These are phyloP conservation scores for Lagenidium giganteum DNA, from an alignment of 352 stramenopile species.

Conservation along the genomic window DNA sequence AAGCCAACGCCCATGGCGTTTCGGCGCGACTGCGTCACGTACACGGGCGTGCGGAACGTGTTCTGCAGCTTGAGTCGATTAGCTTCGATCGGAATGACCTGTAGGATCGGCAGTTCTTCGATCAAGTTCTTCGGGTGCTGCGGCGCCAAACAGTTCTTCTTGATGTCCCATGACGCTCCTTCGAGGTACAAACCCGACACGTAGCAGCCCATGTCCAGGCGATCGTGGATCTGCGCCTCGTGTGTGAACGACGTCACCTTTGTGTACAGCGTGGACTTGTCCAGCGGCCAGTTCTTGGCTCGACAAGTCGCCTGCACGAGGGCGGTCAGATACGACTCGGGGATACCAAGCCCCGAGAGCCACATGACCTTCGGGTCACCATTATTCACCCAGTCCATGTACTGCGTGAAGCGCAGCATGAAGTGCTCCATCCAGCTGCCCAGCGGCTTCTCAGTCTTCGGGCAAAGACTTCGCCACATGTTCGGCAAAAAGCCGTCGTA, in stretches of 20 bases:
- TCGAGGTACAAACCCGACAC: constrained; percentile 91
- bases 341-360: constrained; percentile 93
- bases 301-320: constrained; percentile 94
- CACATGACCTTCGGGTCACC: constrained; percentile 92
- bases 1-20: constrained; percentile 96
- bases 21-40: constrained; percentile 91
- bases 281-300: constrained; percentile 91
- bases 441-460: constrained; percentile 93
- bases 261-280: constrained; percentile 94
- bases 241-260: constrained; percentile 84
- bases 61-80: constrained; percentile 94
- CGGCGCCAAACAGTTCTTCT: constrained; percentile 59
- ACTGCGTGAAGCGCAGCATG: constrained; percentile 82
- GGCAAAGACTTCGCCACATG: constrained; percentile 87
- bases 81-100: constrained; percentile 94
- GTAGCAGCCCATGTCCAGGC: constrained; percentile 88
- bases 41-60: constrained; percentile 94
- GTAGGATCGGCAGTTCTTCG: constrained; percentile 91
- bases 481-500: constrained; percentile 93
- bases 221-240: constrained; percentile 51
- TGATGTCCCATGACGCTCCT: constrained; percentile 90
- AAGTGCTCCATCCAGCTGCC: constrained; percentile 96
- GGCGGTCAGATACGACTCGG: constrained; percentile 94
- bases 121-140: constrained; percentile 95
- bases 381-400: constrained; percentile 87